These are phyloP conservation scores for Didymella keratinophila DNA, from an alignment of 2,329 filamentous ascomycete species.

Conservation along the genomic window DNA sequence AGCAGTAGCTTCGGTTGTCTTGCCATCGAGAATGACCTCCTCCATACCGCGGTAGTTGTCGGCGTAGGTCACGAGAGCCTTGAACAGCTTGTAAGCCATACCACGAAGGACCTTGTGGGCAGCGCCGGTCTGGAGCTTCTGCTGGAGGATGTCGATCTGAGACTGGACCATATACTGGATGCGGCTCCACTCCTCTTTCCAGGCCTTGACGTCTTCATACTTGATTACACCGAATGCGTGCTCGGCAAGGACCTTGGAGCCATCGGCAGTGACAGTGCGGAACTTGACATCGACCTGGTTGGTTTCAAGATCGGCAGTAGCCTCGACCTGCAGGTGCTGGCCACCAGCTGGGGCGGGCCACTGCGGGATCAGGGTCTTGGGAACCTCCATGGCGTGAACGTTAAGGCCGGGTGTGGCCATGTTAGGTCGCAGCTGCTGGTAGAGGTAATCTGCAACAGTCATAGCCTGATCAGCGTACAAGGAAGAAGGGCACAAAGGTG, in stretches of 20 bases:
- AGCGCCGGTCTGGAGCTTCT: conserved; percentile 69
- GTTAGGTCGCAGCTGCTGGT: conserved; percentile 68
- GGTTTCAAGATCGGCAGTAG: conserved; percentile 65
- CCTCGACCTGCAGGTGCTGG: conserved; percentile 69
- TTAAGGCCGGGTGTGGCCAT: conserved; percentile 67
- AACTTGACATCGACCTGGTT: conserved; percentile 64
- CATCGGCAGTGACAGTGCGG: conserved; percentile 67
- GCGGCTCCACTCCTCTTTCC: conserved; percentile 71
- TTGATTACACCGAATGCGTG: conserved; percentile 70
- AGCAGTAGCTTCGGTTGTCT: conserved; percentile 64
- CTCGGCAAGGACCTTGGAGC: conserved; percentile 63
- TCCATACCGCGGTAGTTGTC: conserved; percentile 66
- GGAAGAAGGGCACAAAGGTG: conserved; percentile 70
- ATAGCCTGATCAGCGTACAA: conserved; percentile 71
- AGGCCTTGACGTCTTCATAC: conserved; percentile 67
- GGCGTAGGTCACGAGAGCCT: conserved; percentile 64
- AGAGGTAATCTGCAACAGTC: conserved; percentile 72
- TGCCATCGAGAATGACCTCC: conserved; percentile 65
- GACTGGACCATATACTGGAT: conserved; percentile 66
- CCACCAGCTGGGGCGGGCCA: conserved; percentile 57
- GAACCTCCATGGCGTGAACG: conserved; percentile 71
- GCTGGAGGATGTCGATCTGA: conserved; percentile 70
- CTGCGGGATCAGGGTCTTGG: conserved; percentile 72
- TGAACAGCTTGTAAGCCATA: conserved; percentile 79
- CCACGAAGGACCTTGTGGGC: conserved; percentile 77